phyloP scores from a whole-genome alignment of 1,284 basidiomycete genomes.

The Ceratorhiza oryzae-sativae region DNA sequence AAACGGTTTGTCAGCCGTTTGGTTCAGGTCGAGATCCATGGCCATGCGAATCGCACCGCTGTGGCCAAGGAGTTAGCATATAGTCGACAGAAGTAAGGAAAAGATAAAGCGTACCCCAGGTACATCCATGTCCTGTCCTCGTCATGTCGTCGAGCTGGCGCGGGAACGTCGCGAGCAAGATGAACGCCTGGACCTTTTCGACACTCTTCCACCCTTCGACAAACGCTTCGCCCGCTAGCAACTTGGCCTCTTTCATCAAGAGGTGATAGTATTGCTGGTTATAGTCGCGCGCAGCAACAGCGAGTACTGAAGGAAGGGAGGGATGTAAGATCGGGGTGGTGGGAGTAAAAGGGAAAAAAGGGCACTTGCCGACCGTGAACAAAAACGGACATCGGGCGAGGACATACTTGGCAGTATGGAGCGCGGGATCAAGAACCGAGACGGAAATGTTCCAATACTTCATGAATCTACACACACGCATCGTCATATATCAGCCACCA shows the following conservation, averaged over 20 bases:
- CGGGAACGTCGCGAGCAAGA: slow-evolving; percentile 25
- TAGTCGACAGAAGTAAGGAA: not conserved
- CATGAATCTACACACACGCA: slow-evolving; percentile 27
- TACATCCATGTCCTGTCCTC: slow-evolving; percentile 25
- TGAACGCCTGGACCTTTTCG: slow-evolving; percentile 34
- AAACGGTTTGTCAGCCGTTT: not conserved
- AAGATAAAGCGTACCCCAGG: slow-evolving; percentile 1
- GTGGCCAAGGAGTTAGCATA: not conserved
- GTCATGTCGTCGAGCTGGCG: slow-evolving; percentile 16
- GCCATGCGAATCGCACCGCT: slow-evolving; percentile 26
- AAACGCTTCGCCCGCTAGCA: slow-evolving; percentile 4
- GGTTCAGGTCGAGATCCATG: slow-evolving; percentile 27
- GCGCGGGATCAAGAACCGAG: slow-evolving; percentile 25
- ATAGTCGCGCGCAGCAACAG: slow-evolving; percentile 29
- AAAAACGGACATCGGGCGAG: slow-evolving; percentile 27
- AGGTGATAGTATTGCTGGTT: slow-evolving; percentile 1
- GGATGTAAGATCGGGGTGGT: not conserved
- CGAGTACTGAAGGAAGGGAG: not conserved
- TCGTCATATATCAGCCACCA: not conserved
- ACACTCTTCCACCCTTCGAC: slow-evolving; percentile 26
- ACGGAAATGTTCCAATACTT: slow-evolving; percentile 30
- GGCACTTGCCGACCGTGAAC: slow-evolving; percentile 19
- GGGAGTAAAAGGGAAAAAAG: not conserved
- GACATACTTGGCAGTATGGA: slow-evolving; percentile 22
- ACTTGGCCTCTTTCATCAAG: slow-evolving; percentile 29